Percentiles rank a stretch among this genome's conserved stretches.
These are phyloP conservation scores for Malus fusca DNA, from an alignment of 306 rosid genomes.

Conservation along the genomic window DNA sequence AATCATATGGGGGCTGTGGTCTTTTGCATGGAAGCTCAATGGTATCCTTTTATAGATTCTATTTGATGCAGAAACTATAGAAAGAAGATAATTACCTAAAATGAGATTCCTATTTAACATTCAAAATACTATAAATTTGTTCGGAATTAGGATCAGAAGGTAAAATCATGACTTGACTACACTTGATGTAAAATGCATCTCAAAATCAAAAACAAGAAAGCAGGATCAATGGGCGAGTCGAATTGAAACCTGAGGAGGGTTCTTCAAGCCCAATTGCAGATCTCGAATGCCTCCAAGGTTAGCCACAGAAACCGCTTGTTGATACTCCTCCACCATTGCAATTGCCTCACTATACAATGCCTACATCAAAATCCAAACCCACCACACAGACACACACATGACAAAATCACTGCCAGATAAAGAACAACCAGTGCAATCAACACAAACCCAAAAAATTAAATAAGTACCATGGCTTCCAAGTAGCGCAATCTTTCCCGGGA, in stretches of 20 bases:
- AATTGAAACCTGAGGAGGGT: slow-evolving; percentile 70
- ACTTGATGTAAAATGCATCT: background rate
- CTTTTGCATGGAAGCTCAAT: background rate
- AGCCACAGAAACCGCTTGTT: slow-evolving; percentile 60
- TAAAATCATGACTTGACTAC: background rate
- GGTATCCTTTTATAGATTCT: background rate
- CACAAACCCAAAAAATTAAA: background rate
- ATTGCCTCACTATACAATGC: slow-evolving; percentile 78
- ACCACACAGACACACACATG: background rate
- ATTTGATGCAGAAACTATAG: background rate
- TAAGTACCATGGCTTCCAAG: slow-evolving; percentile 74
- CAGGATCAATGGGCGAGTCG: background rate
- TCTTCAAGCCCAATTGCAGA: slow-evolving; percentile 70
- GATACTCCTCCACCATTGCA: slow-evolving; percentile 90
- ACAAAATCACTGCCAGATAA: background rate
- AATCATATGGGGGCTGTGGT: background rate
- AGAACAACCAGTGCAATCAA: background rate
- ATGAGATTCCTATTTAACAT: background rate
- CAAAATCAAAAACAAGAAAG: background rate
- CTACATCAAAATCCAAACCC: slow-evolving; percentile 39
- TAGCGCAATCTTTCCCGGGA: slow-evolving; percentile 85
- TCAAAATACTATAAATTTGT: background rate
- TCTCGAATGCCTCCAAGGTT: slow-evolving; percentile 67
- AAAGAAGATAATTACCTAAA: background rate
- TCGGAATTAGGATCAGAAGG: background rate